Conservation (phyloP, 495 filamentous ascomycete species). For the Geoglossum glabrum region DNA sequence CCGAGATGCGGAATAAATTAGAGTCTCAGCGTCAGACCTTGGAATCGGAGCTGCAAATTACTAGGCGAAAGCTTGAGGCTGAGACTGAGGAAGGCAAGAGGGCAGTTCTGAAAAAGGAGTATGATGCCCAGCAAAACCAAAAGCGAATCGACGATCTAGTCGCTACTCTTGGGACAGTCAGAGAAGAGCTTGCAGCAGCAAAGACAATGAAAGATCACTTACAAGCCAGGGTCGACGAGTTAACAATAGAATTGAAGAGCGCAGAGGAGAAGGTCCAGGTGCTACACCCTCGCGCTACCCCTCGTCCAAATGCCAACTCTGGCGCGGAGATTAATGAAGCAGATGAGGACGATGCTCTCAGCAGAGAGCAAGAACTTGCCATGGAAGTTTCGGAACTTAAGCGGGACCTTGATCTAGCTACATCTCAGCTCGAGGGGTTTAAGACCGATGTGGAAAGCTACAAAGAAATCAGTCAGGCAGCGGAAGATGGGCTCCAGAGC, state of each 20-base stretch:
- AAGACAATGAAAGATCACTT: constrained; percentile 79
- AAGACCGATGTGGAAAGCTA: constrained; percentile 69
- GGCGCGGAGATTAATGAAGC: constrained; percentile 19
- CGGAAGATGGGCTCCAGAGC: constrained; percentile 73
- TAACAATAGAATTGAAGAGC: constrained; percentile 67
- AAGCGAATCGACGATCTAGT: constrained; percentile 80
- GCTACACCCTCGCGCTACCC: constrained; percentile 51
- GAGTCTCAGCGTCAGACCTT: constrained; percentile 56
- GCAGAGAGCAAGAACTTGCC: constrained; percentile 65
- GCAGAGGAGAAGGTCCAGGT: constrained; percentile 70
- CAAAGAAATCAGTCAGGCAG: constrained; percentile 65
- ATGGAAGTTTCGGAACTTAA: constrained; percentile 70
- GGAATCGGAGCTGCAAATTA: constrained; percentile 53
- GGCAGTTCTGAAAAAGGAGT: constrained; percentile 59
- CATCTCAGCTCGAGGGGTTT: constrained; percentile 48
- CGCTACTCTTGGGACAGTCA: constrained; percentile 49
- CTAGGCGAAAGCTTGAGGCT: constrained; percentile 66
- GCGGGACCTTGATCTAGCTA: constrained; percentile 55
- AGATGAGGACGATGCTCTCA: constrained; percentile 31
- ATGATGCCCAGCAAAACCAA: constrained; percentile 65
- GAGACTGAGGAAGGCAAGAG: constrained; percentile 71
- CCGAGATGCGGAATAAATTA: constrained; percentile 57
- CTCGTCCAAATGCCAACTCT: constrained; percentile 25
- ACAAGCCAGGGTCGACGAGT: constrained; percentile 67
- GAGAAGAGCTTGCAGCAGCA: constrained; percentile 62